Base-by-base conservation (phyloP, 352 stramenopile genomes). In the Globisporangium echinulatum region DNA sequence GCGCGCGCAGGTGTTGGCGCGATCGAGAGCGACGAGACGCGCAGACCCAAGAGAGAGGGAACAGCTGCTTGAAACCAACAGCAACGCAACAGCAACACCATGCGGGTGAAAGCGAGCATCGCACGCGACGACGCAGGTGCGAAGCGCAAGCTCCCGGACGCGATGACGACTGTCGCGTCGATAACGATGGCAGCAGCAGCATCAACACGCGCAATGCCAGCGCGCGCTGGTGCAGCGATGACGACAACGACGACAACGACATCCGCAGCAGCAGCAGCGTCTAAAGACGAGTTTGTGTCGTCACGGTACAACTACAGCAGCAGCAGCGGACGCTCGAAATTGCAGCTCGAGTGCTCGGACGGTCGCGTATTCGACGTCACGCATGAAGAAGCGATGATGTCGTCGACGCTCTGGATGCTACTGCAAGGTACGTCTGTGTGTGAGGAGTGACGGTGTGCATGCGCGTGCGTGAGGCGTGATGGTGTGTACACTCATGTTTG, bases 331-430 rank as follows among this genome's bases (percentile, higher is more conserved):
- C 71, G 72, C 39, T 88, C 75, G 48, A 88, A 85, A 64, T 72
- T 92, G 59, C 77, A 90, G 70, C 71, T 92, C 19, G 79, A 88
- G 63, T 92, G 82, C 65, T 79, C 71, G 57, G 79, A 92, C 58
- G 80, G 77, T 54, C 66, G 64, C 43, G 69, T 78, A 61, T 86
- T 90, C 42, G 72, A 90, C 56, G 82, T 92, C 63, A 85, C 74
- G n/a, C 81, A 90, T 52, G 76, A 92, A 50, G 78, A 92, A 61
- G 82, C 82, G 59, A 92, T 92, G 82, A 92, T 92, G 82, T 92
- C 82, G 38, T 90, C 82, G 15, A 92, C 80, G 56, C 70, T 92
- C 11, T 92, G 82, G 82, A 87, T 87, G 64, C 64, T 92, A 6
- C 63, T 92, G 52, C 80, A 92, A 71, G 75, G 77, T 85, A 33